These are phyloP conservation scores for Beauveria caledonica DNA, from an alignment of 2,329 filamentous ascomycete genomes.

Conservation along the genomic window DNA sequence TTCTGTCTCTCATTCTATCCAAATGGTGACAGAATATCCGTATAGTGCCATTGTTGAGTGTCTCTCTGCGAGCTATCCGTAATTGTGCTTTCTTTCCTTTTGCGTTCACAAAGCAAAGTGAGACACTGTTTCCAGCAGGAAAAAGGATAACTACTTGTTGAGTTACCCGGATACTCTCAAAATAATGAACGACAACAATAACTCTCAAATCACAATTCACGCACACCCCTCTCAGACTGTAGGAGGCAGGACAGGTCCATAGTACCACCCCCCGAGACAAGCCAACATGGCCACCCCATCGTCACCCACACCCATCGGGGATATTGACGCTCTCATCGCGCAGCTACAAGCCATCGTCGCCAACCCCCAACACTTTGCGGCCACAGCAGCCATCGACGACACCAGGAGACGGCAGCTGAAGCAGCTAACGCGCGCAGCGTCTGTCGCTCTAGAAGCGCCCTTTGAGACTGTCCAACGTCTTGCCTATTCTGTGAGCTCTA, in stretches of 20 bases:
- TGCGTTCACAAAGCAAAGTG: too few relatives aligned
- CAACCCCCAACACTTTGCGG: background rate
- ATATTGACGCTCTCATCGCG: constrained; percentile 12
- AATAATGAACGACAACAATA: too few relatives aligned
- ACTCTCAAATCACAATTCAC: too few relatives aligned
- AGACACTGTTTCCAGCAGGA: too few relatives aligned
- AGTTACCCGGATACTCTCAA: too few relatives aligned
- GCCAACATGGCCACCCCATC: background rate
- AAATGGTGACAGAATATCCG: too few relatives aligned
- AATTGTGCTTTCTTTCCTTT: too few relatives aligned
- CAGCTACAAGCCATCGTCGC: constrained; percentile 11
- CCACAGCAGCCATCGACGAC: background rate
- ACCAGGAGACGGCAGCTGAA: constrained; percentile 5
- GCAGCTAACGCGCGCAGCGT: constrained; percentile 11
- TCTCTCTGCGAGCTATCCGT: too few relatives aligned
- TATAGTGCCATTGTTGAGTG: too few relatives aligned
- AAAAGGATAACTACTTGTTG: too few relatives aligned
- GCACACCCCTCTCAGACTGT: too few relatives aligned
- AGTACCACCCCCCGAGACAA: background rate
- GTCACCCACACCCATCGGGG: background rate
- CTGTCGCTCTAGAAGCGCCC: constrained; percentile 14
- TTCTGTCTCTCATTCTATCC: too few relatives aligned
- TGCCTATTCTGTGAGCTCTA: constrained; percentile 13
- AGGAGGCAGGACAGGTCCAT: background rate
- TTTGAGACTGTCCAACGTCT: constrained; percentile 16